phyloP scores from a whole-genome alignment of 352 stramenopile genomes.

The Phytopythium chamaehyphon region DNA sequence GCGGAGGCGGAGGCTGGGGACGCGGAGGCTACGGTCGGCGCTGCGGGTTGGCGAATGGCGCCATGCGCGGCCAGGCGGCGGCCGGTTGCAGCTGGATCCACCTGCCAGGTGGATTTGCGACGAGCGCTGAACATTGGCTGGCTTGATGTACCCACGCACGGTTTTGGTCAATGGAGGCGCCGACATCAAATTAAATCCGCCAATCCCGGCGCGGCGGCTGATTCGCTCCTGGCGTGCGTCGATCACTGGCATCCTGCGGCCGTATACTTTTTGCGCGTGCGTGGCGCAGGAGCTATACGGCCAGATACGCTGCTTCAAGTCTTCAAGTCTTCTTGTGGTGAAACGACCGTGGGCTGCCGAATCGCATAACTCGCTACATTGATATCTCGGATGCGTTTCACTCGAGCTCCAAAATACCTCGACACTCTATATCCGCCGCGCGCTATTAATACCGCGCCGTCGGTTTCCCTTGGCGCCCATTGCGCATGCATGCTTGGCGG shows the following conservation, averaged over 20 bases:
- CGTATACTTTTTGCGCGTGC: background rate
- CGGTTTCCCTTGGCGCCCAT: too few relatives aligned
- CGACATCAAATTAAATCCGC: background rate
- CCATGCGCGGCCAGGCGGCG: too few relatives aligned
- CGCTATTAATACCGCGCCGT: too few relatives aligned
- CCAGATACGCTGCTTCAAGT: too few relatives aligned
- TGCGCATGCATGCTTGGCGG: too few relatives aligned
- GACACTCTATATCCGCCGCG: background rate
- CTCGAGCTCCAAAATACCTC: background rate
- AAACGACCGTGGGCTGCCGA: background rate
- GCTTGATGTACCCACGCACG: background rate
- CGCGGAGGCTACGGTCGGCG: background rate
- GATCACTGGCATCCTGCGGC: background rate
- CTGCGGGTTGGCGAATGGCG: too few relatives aligned
- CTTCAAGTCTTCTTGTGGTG: slow-evolving; percentile 5
- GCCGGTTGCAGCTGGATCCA: too few relatives aligned
- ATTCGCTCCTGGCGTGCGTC: slow-evolving; percentile 1
- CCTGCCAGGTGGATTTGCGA: slow-evolving; percentile 4
- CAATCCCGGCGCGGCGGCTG: background rate
- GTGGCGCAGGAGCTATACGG: too few relatives aligned
- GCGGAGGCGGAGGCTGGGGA: background rate
- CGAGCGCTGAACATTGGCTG: slow-evolving; percentile 3
- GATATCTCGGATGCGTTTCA: background rate
- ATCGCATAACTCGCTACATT: background rate
- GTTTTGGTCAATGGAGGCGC: background rate